Conservation (phyloP, 148 eudicot genomes). For the Fagopyrum tataricum region DNA sequence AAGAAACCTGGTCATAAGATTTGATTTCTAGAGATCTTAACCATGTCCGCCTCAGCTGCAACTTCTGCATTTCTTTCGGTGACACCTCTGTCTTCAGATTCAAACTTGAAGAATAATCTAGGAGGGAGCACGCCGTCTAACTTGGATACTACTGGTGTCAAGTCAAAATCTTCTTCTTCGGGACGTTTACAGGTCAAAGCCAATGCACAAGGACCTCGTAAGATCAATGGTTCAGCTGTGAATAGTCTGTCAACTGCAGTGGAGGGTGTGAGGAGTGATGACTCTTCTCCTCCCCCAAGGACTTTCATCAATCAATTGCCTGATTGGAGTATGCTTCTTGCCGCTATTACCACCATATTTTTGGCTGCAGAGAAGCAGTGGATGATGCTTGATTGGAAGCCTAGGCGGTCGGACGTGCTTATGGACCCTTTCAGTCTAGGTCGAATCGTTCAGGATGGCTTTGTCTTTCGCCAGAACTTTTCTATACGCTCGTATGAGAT, state of each 20-base stretch:
- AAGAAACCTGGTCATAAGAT: conserved; percentile 2
- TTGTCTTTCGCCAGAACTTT: conserved; percentile 85
- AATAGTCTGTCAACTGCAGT: conserved; percentile 20
- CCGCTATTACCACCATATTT: conserved; percentile 90
- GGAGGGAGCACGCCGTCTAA: conserved; percentile 41
- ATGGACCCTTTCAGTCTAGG: conserved; percentile 85
- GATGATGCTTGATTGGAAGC: conserved; percentile 99
- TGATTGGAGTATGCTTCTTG: conserved; percentile 99
- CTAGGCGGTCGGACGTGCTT: conserved; percentile 75
- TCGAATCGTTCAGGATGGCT: conserved; percentile 72
- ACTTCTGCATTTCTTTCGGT: conserved; percentile 52
- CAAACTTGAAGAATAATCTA: conserved; percentile 39
- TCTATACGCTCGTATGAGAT: conserved; percentile 92
- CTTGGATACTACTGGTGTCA: conserved; percentile 48
- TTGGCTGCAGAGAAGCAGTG: conserved; percentile 99
- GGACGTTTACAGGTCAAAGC: conserved; percentile 57
- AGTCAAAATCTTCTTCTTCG: conserved; percentile 43
- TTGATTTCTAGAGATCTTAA: conserved; percentile 5
- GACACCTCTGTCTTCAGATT: conserved; percentile 43
- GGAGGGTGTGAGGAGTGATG: conserved; percentile 46
- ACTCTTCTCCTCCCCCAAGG: conserved; percentile 57
- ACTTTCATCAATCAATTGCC: conserved; percentile 93
- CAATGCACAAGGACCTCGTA: conserved; percentile 79
- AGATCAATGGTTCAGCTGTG: conserved; percentile 70
- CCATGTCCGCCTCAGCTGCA: conserved; percentile 86